These are phyloP conservation scores for Daldinia decipiens DNA, from an alignment of 495 filamentous ascomycete genomes.

Conservation along the genomic window DNA sequence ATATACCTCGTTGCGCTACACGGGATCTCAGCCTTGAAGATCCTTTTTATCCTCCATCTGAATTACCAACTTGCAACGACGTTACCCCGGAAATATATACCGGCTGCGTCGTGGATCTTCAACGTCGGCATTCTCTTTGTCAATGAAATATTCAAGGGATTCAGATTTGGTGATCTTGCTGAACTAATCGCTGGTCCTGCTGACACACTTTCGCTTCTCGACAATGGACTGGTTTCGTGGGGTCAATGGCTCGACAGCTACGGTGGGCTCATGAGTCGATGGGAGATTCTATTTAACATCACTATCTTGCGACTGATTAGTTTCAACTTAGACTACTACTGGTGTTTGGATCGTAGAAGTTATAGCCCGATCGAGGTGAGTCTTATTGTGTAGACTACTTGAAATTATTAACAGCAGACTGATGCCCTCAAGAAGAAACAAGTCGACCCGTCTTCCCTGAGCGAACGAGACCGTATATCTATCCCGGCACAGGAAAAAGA, in stretches of 20 bases:
- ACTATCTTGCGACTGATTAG: constrained; percentile 93
- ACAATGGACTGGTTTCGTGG: constrained; percentile 61
- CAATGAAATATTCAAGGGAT: constrained; percentile 86
- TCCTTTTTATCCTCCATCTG: constrained; percentile 78
- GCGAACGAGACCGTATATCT: constrained; percentile 84
- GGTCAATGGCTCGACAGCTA: constrained; percentile 76
- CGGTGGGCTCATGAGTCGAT: constrained; percentile 83
- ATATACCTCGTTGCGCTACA: constrained; percentile 83
- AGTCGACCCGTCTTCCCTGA: constrained; percentile 83
- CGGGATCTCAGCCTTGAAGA: constrained; percentile 84
- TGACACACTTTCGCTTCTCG: constrained; percentile 43
- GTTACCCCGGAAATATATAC: constrained; percentile 73
- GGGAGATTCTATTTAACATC: constrained; percentile 97
- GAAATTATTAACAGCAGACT: constrained; percentile 53
- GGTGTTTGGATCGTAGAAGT: constrained; percentile 76
- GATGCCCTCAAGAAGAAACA: constrained; percentile 94
- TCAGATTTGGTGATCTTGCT: constrained; percentile 72
- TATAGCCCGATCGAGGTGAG: constrained; percentile 86
- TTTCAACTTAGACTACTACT: constrained; percentile 97
- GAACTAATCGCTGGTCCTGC: constrained; percentile 57
- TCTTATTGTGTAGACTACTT: constrained; percentile 22
- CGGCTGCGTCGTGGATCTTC: constrained; percentile 89
- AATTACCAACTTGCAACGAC: constrained; percentile 82
- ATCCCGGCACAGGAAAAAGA: constrained; percentile 75
- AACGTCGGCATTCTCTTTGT: constrained; percentile 87